Percentiles rank a stretch among this genome's conserved stretches.
Conservation (phyloP, 2,329 filamentous ascomycete species). For the Colletotrichum gloeosporioides region DNA sequence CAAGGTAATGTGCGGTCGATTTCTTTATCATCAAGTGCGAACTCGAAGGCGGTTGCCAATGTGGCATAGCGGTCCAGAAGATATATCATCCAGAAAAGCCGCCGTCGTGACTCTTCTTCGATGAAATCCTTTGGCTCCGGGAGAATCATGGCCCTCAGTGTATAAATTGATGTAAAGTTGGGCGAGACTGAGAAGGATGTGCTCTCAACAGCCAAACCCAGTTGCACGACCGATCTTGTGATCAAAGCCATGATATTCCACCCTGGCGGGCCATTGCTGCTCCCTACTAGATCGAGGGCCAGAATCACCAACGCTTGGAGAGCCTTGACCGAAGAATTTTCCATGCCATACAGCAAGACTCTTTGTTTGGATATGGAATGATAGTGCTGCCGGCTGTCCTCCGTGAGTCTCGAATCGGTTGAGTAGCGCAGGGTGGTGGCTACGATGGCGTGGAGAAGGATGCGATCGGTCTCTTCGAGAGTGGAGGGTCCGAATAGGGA, state of each 20-base stretch:
- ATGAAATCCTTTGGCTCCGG: conserved; percentile 86
- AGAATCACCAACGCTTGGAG: conserved; percentile 88
- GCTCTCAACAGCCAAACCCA: conserved; percentile 83
- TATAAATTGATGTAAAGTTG: conserved; percentile 86
- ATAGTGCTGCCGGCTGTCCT: conserved; percentile 75
- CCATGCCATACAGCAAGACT: conserved; percentile 85
- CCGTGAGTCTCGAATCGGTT: conserved; percentile 74
- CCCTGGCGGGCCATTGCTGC: conserved; percentile 86
- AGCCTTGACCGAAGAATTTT: conserved; percentile 88
- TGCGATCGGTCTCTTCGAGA: conserved; percentile 80
- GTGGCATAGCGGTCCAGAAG: conserved; percentile 89
- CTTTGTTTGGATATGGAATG: conserved; percentile 84
- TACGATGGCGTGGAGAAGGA: conserved; percentile 87
- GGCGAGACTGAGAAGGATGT: conserved; percentile 82
- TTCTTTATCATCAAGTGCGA: conserved; percentile 86
- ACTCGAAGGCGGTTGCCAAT: conserved; percentile 90
- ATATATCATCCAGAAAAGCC: conserved; percentile 95
- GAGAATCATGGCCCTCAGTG: conserved; percentile 81
- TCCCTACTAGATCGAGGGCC: conserved; percentile 83
- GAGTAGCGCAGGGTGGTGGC: conserved; percentile 88
- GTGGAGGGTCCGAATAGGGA: conserved; percentile 79
- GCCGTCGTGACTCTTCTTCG: conserved; percentile 84
- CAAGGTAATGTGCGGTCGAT: conserved; percentile 89
- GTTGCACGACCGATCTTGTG: conserved; percentile 84
- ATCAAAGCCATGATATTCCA: conserved; percentile 94